Evolutionary conservation across 2,329 filamentous ascomycete genomes (phyloP).

Genomic region (Neocatenulostroma microsporum): DNA sequence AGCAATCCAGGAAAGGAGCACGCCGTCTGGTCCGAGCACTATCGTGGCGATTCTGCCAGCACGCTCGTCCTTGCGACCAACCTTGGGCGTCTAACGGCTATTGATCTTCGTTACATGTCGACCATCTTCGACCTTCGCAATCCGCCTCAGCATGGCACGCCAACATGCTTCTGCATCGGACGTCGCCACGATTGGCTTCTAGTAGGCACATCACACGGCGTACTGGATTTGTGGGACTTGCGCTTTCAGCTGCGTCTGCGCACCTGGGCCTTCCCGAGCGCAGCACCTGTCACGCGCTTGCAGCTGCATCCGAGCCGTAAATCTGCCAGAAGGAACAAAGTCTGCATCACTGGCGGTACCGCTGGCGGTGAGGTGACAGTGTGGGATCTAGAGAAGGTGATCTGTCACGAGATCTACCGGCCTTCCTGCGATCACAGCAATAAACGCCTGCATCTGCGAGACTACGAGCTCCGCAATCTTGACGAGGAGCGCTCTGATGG

Average conservation of each 20-base stretch:
- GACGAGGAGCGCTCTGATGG: constrained; percentile 83
- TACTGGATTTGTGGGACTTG: constrained; percentile 90
- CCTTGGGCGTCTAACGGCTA: constrained; percentile 68
- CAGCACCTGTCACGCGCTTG: constrained; percentile 70
- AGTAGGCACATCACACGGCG: constrained; percentile 83
- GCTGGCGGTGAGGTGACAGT: constrained; percentile 83
- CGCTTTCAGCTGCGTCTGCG: constrained; percentile 85
- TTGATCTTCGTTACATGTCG: constrained; percentile 82
- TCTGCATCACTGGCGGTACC: constrained; percentile 83
- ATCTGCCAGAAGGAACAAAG: constrained; percentile 62
- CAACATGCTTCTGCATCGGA: constrained; percentile 86
- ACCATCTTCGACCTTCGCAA: constrained; percentile 74
- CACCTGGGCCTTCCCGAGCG: constrained; percentile 79
- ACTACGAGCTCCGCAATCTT: constrained; percentile 77
- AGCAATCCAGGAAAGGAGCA: constrained; percentile 51
- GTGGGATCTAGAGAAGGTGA: constrained; percentile 87
- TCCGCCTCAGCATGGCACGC: constrained; percentile 82
- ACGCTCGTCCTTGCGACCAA: constrained; percentile 81
- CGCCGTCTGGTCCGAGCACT: constrained; percentile 88
- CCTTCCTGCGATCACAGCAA: constrained; percentile 51
- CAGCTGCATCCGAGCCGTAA: constrained; percentile 58
- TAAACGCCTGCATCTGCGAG: constrained; percentile 40
- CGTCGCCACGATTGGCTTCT: constrained; percentile 82
- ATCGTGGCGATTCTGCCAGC: constrained; percentile 73
- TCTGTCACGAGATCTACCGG: constrained; percentile 84